These are phyloP conservation scores for Aspergillus sp. DNA, from an alignment of 2,329 filamentous ascomycete genomes.

Conservation along the genomic window DNA sequence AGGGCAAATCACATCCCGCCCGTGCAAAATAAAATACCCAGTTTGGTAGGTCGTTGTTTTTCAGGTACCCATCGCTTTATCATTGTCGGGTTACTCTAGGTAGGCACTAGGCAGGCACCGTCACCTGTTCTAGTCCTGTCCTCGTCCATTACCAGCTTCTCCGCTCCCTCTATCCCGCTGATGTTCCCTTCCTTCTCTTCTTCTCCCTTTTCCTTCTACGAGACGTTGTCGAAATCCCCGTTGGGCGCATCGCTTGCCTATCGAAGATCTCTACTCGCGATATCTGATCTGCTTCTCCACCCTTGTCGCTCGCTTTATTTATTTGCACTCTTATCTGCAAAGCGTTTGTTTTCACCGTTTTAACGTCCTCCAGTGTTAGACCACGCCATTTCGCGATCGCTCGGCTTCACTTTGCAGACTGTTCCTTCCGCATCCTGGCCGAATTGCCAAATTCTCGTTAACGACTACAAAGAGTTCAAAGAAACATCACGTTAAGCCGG, in stretches of 20 bases:
- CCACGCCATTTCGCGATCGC: constrained; percentile 1
- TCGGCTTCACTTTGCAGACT: not conserved
- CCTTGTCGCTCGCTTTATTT: constrained; percentile 6
- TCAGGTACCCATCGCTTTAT: not conserved
- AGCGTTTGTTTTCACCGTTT: not conserved
- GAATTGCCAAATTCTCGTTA: not conserved
- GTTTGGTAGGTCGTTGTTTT: not conserved
- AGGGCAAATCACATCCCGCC: not conserved
- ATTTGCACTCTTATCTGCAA: not conserved
- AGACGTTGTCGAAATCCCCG: not conserved
- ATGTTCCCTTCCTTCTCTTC: not conserved
- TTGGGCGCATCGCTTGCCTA: not conserved
- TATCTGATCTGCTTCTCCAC: not conserved
- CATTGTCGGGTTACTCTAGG: not conserved
- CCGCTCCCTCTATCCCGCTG: not conserved
- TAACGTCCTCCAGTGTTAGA: not conserved
- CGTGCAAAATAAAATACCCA: no score
- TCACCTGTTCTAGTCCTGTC: no score
- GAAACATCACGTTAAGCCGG: not conserved
- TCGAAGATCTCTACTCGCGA: not conserved
- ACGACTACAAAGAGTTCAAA: not conserved
- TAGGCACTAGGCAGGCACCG: no score
- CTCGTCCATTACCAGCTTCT: not conserved
- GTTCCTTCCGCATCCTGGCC: not conserved
- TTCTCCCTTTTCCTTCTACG: not conserved